Base-by-base conservation (phyloP, 257 asterid genomes). In the Solanum megistacrolobum region DNA sequence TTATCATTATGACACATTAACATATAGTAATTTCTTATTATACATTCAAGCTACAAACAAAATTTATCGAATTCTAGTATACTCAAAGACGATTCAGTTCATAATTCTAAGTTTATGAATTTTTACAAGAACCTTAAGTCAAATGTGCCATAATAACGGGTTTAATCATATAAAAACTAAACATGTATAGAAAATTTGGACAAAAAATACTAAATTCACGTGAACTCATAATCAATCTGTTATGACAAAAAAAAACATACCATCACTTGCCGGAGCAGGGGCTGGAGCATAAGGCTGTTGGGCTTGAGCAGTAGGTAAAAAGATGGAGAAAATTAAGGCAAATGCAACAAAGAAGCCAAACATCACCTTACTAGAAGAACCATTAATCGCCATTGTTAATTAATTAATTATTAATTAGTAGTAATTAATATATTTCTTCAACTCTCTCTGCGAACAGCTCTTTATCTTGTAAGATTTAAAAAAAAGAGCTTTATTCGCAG, bases 251-350 rank as follows among this genome's bases (percentile, higher is more conserved):
- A 55, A 52, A 18, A 18, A 55, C n/a, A 55, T 10, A 95, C 98
- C 98, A 88, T 95, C 96, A 78, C 94, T 93, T 3, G 95, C 79
- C 5, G 98, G 97, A 34, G 96, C 92, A 21, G 97, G 97, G 46
- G 95, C 93, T 7, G 97, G 97, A 86, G 96, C 95, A 29, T 87
- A 89, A 87, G 85, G 36, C 25, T 78, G 91, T 16, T 93, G 95
- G 88, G 86, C 95, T 16, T 91, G 93, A 83, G 91, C 94, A 41
- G 89, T 89, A 38, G 98, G 93, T 89, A 93, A 52, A 75, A 91
- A 65, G 88, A 93, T 88, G 12, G 93, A 91, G 31, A 92, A 91
- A 87, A 91, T 84, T 43, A 91, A 90, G 75, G 86, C 90, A 88
- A 93, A 90, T 79, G 92, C 84, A 5, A 92, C 93, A 89, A 90